Evolutionary conservation across 306 rosid species (phyloP), one percentile per base, ranked within the genome.

Genomic region (Glycine tomentella): DNA sequence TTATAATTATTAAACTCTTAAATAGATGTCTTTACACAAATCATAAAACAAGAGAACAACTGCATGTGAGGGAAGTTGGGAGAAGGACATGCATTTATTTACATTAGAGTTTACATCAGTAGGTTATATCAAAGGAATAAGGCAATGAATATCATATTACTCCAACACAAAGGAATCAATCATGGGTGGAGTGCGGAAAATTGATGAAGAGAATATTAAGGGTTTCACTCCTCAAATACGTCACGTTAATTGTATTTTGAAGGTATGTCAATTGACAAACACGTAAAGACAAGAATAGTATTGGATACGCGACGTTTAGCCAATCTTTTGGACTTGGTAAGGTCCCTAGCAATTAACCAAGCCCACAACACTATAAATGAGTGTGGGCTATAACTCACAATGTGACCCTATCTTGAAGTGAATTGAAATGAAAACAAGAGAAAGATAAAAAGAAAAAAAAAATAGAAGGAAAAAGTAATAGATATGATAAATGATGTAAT

Each of bases 241-340:
- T 58, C 64, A 58, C 64, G 14, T 9, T 58, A 61, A 17, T 0
- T 16, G 63, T 16, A 53, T 16, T 42, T n/a, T 45, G 45, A 13
- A 44, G 17, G n/a, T 8, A 33, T 69, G 16, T 15, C 62, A 70
- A 25, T 33, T 58, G 44, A 57, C 25, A 57, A 11, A 52, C 44
- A 64, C 48, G 55, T 64, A n/a, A 77, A 50, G 40, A 31, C 66
- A 38, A 16, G 13, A 13, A 31, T 57, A 6, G 11, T 34, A 8
- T 38, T 51, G 1, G 16, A 16, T 66, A 66, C 50, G n/a, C 40
- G 14, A n/a, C 33, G 14, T 38, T 7, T 36, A 3, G 13, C 16
- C 49, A 38, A 14, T 65, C 49, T 38, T 65, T 7, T 65, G 49
- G 50, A 25, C 86, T 75, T 34, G 16, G 11, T 11, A 58, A 20